phyloP scores from a whole-genome alignment of 202 grass and related monocot species.

The Setaria italica region DNA sequence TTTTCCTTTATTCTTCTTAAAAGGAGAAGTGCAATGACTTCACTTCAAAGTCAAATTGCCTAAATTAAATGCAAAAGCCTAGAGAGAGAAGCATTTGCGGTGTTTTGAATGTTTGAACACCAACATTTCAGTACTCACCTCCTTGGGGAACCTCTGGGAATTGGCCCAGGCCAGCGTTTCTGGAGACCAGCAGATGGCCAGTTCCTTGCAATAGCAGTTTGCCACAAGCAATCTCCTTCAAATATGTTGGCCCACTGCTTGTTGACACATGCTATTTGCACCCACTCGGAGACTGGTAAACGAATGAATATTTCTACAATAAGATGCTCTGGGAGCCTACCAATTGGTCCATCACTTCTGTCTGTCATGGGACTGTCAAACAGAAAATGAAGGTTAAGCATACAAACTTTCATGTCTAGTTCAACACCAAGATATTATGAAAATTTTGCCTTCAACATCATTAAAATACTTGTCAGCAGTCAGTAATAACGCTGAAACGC shows the following conservation, averaged over 20 bases:
- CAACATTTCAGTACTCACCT: constrained; percentile 62
- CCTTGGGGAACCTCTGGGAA: constrained; percentile 84
- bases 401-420: neutral
- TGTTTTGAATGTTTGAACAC: neutral
- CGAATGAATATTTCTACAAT: constrained; percentile 78
- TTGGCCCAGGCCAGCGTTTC: constrained; percentile 95
- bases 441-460: neutral
- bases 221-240: constrained; percentile 84
- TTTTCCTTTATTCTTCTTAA: neutral
- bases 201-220: constrained; percentile 71
- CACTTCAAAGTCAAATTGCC: constrained; percentile 1
- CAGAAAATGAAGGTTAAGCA: constrained; percentile 27
- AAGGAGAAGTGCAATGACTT: neutral
- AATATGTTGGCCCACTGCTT: constrained; percentile 86
- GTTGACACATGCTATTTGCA: constrained; percentile 77
- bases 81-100: neutral
- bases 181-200: constrained; percentile 70
- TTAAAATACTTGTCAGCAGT: neutral
- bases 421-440: neutral
- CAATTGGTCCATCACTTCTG: constrained; percentile 56
- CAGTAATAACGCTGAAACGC: neutral
- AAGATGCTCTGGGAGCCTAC: constrained; percentile 84
- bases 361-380: constrained; percentile 68
- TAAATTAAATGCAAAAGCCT: constrained; percentile 20
- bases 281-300: constrained; percentile 73